Evolutionary conservation across 345 rosid genomes (phyloP), one percentile per base, ranked within the genome.

Genomic region (Eucalyptus erythrocorys): DNA sequence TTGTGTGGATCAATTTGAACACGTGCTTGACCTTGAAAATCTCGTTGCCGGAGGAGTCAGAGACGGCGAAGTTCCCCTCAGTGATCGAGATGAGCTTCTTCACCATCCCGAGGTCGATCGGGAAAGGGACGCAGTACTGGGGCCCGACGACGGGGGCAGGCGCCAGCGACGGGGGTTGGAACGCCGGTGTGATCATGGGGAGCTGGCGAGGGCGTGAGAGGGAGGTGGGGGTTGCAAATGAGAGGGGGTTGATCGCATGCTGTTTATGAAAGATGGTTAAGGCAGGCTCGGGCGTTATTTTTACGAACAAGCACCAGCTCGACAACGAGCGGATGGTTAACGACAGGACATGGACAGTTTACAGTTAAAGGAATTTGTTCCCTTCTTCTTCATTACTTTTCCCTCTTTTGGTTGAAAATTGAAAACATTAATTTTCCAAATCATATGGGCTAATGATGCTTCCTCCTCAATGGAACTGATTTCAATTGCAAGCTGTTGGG

Each of bases 81-180:
- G 45, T 45, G 5, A 88, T 10, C 40, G 91, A 42, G 89, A 30
- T 6, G 27, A 89, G 14, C 49, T 88, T 91, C 27, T 87, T 64
- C 37, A 89, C 88, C 32, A 93, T 48, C n/a, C 86, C 87, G 3
- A 93, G 91, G 34, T 93, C 92, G 4, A 92, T 82, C 0, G 92
- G 86, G 68, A 48, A 89, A 12, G 91, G 85, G 15, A 61, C 37
- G 40, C 91, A 89, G 21, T 55, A 93, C 30, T 89, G 89, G 16
- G 88, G 90, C 49, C 91, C 87, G 32, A 93, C 30, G 4, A 92
- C 26, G 2, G 86, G 80, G 48, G 86, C 87, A 1, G 88, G 91
- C 40, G 42, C 24, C 5, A 80, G 71, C 51, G 49, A 37, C 9
- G 30, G 61, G 26, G 34, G 14, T 26, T 34, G 87, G 87, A 13